Base-by-base conservation (phyloP, 352 stramenopile genomes). In the Globisporangium camurandrum region DNA sequence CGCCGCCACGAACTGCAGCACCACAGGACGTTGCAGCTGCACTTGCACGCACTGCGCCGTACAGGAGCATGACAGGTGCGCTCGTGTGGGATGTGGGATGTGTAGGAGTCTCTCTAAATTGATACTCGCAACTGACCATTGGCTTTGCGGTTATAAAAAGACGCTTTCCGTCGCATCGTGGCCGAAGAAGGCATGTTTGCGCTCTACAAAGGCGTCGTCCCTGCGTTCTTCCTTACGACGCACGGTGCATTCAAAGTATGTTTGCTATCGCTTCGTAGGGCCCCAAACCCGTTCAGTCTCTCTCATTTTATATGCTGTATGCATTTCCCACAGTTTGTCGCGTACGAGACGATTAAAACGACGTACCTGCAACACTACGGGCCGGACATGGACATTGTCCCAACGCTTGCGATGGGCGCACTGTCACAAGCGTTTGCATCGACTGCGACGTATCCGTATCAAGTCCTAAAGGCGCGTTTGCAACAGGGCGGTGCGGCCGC, bases 381-480 rank as follows among this genome's bases (percentile, higher is more conserved):
- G 24, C 48, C 61, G 3, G 65, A 88, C 43, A 85, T 93, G 75
- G 75, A 87, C 17, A 33, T 85, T 37, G 54, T 86, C 14, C 76
- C 73, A 20, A 85, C 74, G 39, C 57, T 93, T 11, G 56, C 74
- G 24, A 92, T 96, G 60, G 91, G 82, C 26, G 82, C 80, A 2
- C 20, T 87, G n/a, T 71, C 82, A 3, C 77, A 93, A 61, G 78
- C 75, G n/a, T 78, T 93, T 51, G 80, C 82, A 26, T 91, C 79
- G 9, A 88, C 76, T 19, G 80, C 67, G 4, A 98, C 93, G 16
- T 98, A 98, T 67, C 95, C 96, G 19, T 88, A 98, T 49, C 95
- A 99, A 69, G 91, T 98, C 12, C 91, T 98, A 43, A 98, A 98
- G 75, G 84, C 93, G 16, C 74, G 96, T 50, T 61, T 98, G 17